Conservation (phyloP, 306 rosid species). For the Psophocarpus tetragonolobus region DNA sequence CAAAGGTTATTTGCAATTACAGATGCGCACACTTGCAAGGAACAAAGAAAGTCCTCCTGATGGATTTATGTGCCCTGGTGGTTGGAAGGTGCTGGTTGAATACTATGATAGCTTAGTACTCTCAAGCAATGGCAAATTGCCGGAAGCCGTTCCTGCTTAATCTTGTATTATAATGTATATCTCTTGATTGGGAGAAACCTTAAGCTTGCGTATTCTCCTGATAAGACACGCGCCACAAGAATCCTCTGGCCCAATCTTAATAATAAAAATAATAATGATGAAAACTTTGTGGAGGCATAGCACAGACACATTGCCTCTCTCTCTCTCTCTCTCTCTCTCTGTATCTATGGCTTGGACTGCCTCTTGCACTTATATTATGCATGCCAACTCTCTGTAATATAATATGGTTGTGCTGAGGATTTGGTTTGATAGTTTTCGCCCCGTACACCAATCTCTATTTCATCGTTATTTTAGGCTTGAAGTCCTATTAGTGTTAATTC, state of each 20-base stretch:
- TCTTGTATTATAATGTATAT: conserved; percentile 43
- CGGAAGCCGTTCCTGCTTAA: conserved; percentile 75
- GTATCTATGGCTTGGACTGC: conserved; percentile 49
- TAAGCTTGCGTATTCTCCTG: conserved; percentile 43
- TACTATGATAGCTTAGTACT: conserved; percentile 83
- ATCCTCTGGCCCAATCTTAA: conserved; percentile 39
- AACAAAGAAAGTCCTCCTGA: conserved; percentile 95
- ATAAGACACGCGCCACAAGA: conserved; percentile 31
- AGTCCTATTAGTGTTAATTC: neutral
- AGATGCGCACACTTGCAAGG: conserved; percentile 95
- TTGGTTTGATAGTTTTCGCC: conserved; percentile 28
- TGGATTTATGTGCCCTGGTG: conserved; percentile 98
- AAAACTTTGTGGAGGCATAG: conserved; percentile 44
- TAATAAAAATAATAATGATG: conserved; percentile 49
- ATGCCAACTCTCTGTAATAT: conserved; percentile 51
- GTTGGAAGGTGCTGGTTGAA: conserved; percentile 92
- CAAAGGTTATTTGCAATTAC: conserved; percentile 32
- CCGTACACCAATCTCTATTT: neutral
- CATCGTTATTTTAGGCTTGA: neutral
- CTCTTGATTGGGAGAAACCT: conserved; percentile 55
- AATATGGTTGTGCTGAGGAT: conserved; percentile 42
- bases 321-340: conserved; percentile 51
- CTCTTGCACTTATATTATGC: conserved; percentile 53
- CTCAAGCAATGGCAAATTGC: conserved; percentile 57
- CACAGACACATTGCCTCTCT: conserved; percentile 49